phyloP scores from a whole-genome alignment of 768 basidiomycete genomes.

The Serendipita sp. region DNA sequence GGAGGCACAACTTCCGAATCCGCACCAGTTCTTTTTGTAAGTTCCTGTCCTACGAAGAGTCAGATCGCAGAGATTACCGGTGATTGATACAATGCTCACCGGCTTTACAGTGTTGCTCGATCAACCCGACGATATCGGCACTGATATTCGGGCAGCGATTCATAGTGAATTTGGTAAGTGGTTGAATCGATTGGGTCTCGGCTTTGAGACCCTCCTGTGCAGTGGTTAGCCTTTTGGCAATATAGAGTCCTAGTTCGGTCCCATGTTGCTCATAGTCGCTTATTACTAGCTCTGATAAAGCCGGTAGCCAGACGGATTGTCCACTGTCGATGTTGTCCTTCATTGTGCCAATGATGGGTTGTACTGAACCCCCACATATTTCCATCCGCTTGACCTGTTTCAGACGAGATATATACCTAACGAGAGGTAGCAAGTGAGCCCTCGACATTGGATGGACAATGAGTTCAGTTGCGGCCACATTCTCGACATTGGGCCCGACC shows the following conservation, averaged over 20 bases:
- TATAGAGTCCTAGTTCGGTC: not conserved
- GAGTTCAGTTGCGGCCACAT: not conserved
- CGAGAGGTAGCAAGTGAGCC: not conserved
- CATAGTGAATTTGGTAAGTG: not conserved
- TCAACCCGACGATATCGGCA: not conserved
- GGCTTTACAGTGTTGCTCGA: not conserved
- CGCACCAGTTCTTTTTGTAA: not conserved
- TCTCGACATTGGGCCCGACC: not conserved
- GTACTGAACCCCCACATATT: not conserved
- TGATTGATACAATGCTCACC: not conserved
- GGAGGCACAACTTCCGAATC: not conserved
- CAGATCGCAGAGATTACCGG: not conserved
- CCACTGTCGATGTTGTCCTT: not conserved
- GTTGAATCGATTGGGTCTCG: not conserved
- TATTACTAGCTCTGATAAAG: not conserved
- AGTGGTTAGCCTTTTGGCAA: not conserved
- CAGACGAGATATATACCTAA: not conserved
- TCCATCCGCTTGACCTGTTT: not conserved
- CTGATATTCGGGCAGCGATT: not conserved
- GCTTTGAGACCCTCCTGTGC: not conserved
- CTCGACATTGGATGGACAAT: constrained; percentile 1
- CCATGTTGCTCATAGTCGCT: constrained; percentile 4
- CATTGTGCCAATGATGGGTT: not conserved
- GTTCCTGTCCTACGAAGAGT: not conserved
- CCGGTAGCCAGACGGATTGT: not conserved